These are phyloP conservation scores for Erucastrum elatum DNA, from an alignment of 345 rosid genomes.

Conservation along the genomic window DNA sequence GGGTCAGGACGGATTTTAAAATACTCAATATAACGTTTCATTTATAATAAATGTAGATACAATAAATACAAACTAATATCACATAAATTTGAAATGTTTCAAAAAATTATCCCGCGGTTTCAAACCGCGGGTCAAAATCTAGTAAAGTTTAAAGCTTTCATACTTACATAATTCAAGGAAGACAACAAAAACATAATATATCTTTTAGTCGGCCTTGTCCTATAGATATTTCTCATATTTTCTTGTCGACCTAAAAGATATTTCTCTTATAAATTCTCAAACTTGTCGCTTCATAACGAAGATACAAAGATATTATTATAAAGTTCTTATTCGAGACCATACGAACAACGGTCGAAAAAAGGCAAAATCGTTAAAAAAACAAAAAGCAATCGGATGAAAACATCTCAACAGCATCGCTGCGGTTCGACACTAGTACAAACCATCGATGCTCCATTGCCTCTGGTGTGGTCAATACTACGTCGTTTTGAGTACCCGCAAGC, in stretches of 20 bases:
- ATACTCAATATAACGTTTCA: too few species aligned
- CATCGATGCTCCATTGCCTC: constrained; percentile 55
- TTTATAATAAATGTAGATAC: too few species aligned
- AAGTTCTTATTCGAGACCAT: not conserved
- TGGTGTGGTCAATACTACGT: constrained; percentile 71
- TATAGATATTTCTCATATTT: constrained; percentile 18
- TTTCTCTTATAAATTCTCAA: constrained; percentile 25
- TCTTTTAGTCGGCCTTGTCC: constrained; percentile 19
- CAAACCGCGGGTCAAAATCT: too few species aligned
- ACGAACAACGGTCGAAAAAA: constrained; percentile 12
- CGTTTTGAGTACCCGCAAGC: constrained; percentile 64
- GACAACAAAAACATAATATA: not conserved
- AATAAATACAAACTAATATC: too few species aligned
- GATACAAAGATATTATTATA: not conserved
- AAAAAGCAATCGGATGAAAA: constrained; percentile 3
- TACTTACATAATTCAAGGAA: not conserved
- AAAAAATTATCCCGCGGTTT: too few species aligned
- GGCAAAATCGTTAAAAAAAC: not conserved
- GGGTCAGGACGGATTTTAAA: too few species aligned
- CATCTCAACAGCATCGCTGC: constrained; percentile 43
- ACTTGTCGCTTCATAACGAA: not conserved
- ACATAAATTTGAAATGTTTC: too few species aligned
- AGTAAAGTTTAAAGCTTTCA: not conserved
- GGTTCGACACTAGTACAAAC: constrained; percentile 51
- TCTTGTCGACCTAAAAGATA: constrained; percentile 24